Evolutionary conservation across 495 filamentous ascomycete genomes (phyloP), one percentile per base, ranked within the genome.

Genomic region (Saxophila tyrrhenica): DNA sequence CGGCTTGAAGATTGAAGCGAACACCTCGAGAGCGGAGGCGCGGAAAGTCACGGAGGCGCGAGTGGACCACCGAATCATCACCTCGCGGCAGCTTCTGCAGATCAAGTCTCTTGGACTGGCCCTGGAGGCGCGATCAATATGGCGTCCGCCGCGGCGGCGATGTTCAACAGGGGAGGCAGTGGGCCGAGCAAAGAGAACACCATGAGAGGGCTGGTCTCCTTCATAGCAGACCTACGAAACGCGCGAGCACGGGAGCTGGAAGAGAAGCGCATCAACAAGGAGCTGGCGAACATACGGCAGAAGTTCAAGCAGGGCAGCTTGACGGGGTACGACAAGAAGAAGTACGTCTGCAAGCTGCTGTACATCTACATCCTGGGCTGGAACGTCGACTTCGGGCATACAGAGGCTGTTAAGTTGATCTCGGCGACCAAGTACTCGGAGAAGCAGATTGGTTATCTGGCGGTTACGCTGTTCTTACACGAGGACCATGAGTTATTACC

Each of bases 361-460:
- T 99, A 99, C 65, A 96, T 99, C 62, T 99, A 99, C 68, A 99
- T 99, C 54, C 82, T 97, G 48, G 94, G 94, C 8, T 99, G 94
- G 83, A 94, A 99, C 65, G 90, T 99, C 71, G 94, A 97, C 67
- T 99, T 99, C 66, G 94, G 94, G 21, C 94, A 99, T 67, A 80
- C 97, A 35, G 94, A 99, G 71, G 94, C 94, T 9, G 90, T 99
- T 68, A 96, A 96, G 59, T 79, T 99, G 54, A 91, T 99, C 52
- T 95, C 91, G 3, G 90, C 89, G 21, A 89, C 75, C 61, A 97
- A 97, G 66, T 99, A 96, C 70, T 97, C 92, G 3, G 94, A 99
- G 68, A 99, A 99, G 73, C 94, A 99, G 72, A 99, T 99, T 62
- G 94, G 94, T 46, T 99, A 99, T 65, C 75, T 99, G 58, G 94